Conservation (phyloP, 371 early-diverging fungal species). For the Smittium mucronatum region DNA sequence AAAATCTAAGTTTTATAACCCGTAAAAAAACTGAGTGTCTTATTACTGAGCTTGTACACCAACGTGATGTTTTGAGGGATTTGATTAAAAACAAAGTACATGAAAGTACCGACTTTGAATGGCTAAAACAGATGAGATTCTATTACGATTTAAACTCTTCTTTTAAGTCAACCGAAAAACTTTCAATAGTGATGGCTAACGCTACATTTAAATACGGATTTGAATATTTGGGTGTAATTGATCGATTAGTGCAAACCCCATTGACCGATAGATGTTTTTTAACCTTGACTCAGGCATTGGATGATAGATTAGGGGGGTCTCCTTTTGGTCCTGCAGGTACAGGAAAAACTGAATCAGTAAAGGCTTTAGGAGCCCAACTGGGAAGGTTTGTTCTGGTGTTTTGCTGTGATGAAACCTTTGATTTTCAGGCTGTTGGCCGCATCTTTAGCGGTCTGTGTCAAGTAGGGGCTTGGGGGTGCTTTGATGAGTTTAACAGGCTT, state of each 20-base stretch:
- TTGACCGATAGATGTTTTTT: constrained; percentile 95
- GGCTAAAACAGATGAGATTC: constrained; percentile 97
- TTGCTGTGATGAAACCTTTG: constrained; percentile 98
- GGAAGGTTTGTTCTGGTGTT: constrained; percentile 96
- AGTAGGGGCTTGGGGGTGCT: constrained; percentile 98
- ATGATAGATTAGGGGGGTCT: constrained; percentile 83
- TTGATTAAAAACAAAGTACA: constrained; percentile 44
- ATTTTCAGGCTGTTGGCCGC: constrained; percentile 98
- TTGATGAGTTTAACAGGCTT: constrained; percentile 98
- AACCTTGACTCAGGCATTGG: constrained; percentile 92
- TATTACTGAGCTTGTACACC: constrained; percentile 96
- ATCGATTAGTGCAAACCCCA: constrained; percentile 95
- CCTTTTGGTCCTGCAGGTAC: constrained; percentile 97
- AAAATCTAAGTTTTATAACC: constrained; percentile 64
- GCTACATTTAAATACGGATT: constrained; percentile 89
- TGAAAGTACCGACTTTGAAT: constrained; percentile 68
- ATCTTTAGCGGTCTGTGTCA: constrained; percentile 97
- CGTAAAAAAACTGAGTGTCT: constrained; percentile 94
- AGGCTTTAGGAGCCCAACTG: constrained; percentile 89
- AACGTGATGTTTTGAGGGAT: constrained; percentile 81
- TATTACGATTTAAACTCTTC: constrained; percentile 41
- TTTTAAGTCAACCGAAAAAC: constrained; percentile 54
- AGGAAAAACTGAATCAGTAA: constrained; percentile 98
- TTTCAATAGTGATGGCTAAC: constrained; percentile 84
- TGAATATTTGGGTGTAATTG: constrained; percentile 93